Evolutionary conservation across 768 basidiomycete species (phyloP).

Genomic region (Pulveroboletus sp.): DNA sequence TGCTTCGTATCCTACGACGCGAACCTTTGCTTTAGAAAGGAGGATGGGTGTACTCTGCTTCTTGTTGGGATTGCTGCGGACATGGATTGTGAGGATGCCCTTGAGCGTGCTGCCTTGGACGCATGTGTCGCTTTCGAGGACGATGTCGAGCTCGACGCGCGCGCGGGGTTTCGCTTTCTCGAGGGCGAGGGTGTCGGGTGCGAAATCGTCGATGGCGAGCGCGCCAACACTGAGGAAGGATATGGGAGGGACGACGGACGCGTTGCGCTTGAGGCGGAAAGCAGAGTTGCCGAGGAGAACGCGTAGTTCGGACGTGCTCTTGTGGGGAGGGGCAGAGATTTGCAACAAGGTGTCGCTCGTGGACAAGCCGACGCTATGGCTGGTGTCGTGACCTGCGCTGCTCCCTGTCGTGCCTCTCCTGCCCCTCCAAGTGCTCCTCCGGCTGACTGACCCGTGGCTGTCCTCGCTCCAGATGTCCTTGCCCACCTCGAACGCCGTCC

Average conservation of each 20-base stretch:
- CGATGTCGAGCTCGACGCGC: constrained; percentile 79
- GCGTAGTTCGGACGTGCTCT: constrained; percentile 57
- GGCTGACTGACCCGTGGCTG: background rate
- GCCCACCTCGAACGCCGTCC: constrained; percentile 14
- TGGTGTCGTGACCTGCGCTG: constrained; percentile 4
- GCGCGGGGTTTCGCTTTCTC: constrained; percentile 74
- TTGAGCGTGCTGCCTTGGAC: constrained; percentile 77
- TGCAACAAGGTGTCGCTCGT: constrained; percentile 53
- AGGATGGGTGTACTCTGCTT: constrained; percentile 50
- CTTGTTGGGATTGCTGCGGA: constrained; percentile 55
- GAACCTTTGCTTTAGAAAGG: constrained; percentile 72
- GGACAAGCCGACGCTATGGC: constrained; percentile 32
- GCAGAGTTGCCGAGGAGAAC: constrained; percentile 60
- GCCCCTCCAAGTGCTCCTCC: constrained; percentile 16
- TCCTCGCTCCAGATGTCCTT: constrained; percentile 24
- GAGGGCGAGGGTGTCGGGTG: constrained; percentile 40
- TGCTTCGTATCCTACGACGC: constrained; percentile 84
- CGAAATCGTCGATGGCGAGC: constrained; percentile 6
- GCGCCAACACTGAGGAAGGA: constrained; percentile 7
- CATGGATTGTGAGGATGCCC: constrained; percentile 65
- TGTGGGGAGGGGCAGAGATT: constrained; percentile 44
- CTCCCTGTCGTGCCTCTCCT: constrained; percentile 6
- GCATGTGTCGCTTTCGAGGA: constrained; percentile 69
- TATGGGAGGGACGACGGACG: constrained; percentile 38
- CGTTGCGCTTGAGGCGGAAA: constrained; percentile 53